Conservation (phyloP, 1,139 yeast genomes). For the Magnusiomyces clavatus region DNA sequence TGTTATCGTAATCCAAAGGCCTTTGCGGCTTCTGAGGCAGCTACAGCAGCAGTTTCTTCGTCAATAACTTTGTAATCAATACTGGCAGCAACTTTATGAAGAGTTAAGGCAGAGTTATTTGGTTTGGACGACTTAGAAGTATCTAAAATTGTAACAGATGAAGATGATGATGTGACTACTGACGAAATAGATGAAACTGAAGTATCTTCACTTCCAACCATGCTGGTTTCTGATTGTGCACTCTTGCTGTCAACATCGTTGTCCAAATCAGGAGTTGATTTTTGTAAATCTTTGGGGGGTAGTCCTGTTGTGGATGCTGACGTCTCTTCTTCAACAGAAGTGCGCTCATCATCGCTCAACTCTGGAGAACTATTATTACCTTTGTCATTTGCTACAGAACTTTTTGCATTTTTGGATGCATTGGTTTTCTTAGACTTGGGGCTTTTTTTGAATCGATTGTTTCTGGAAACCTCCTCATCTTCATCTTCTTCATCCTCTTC, state of each 20-base stretch:
- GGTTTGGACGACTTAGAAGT: neutral
- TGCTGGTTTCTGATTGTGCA: too few species aligned
- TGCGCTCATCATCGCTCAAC: neutral
- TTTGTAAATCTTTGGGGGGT: neutral
- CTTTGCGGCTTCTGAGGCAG: constrained; percentile 7
- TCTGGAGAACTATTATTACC: neutral
- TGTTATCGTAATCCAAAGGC: constrained; percentile 1
- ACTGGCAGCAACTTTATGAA: neutral
- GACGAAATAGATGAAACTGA: neutral
- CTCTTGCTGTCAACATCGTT: neutral
- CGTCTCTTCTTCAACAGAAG: neutral
- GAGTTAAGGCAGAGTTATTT: neutral
- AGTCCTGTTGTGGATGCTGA: neutral
- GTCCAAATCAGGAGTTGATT: neutral
- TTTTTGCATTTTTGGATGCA: neutral
- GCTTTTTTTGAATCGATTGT: neutral
- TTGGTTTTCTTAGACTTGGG: neutral
- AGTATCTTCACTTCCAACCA: too few species aligned
- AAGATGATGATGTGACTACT: neutral
- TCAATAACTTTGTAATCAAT: constrained; percentile 4
- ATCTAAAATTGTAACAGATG: neutral
- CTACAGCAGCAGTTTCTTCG: constrained; percentile 2
- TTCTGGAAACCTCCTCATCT: neutral
- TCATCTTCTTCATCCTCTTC: constrained; percentile 2
- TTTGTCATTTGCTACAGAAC: neutral